Base-by-base conservation (phyloP, 305 asterid genomes). In the Fraxinus velutina region DNA sequence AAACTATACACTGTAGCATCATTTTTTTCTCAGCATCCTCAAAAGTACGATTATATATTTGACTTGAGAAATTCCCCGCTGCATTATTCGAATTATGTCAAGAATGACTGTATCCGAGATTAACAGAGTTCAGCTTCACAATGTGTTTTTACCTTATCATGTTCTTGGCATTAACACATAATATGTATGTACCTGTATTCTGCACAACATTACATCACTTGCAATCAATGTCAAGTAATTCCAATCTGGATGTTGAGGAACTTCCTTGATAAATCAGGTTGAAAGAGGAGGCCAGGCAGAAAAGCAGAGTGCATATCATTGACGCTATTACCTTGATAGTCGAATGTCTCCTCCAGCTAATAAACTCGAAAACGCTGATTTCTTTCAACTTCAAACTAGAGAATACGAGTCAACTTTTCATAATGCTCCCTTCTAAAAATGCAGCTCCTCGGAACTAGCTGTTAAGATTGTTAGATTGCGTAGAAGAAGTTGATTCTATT, bases 401-500 rank as follows among this genome's bases (percentile, higher is more conserved):
- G 62, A 50, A 15, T 15, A 15, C 22, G 8, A 50, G 62, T 15
- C 62, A 50, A 50, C 62, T 50, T 50, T 57, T 44, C 17, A 2
- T 13, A 44, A 44, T 47, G 29, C 30, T 60, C 30, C 70, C 4
- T 19, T 57, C 6, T n/a, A 6, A 30, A 0, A 1, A 76, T 32
- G 30, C 34, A 68, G 30, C 44, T 17, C 32, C 22, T 50, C 33
- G 7, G 75, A 22, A 62, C 83, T 83, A 86, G 84, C 85, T 83
- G 73, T 78, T 84, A 78, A 30, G 34, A 34, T 10, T 47, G 75
- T 81, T 86, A 57, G 85, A 57, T 73, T 37, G 82, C 19, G 76
- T 79, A 42, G 89, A 76, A 47, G 82, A 50, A 50, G 90, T 80
- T 6, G 85, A 84, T 33, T 85, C 90, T 36, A 88, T 84, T 33